These are phyloP conservation scores for Plectosphaerella cucumerina DNA, from an alignment of 2,329 filamentous ascomycete species.

Conservation along the genomic window DNA sequence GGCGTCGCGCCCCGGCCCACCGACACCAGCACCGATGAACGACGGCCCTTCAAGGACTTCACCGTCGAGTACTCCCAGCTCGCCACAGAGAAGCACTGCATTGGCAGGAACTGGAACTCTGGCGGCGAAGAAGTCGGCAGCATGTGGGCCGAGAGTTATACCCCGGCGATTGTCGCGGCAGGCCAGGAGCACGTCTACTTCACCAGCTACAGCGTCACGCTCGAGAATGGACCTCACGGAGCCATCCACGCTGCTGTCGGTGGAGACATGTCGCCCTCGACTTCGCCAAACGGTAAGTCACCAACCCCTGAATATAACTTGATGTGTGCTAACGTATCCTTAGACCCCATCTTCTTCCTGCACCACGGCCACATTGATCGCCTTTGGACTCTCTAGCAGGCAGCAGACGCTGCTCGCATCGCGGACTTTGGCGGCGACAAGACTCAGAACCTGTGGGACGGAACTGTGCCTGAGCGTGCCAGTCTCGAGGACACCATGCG, in stretches of 20 bases:
- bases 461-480: not conserved
- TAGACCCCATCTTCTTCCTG: conserved; percentile 16
- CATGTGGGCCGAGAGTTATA: conserved; percentile 5
- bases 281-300: conserved; percentile 17
- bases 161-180: conserved; percentile 8
- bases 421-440: conserved; percentile 7
- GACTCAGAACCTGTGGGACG: not conserved
- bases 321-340: not conserved
- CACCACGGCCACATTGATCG: conserved; percentile 16
- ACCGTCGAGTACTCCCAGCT: conserved; percentile 12
- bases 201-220: conserved; percentile 8
- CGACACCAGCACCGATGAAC: conserved; percentile 15
- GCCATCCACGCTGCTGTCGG: conserved; percentile 17
- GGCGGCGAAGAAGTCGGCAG: conserved; percentile 4
- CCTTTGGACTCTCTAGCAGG: conserved; percentile 16
- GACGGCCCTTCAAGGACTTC: conserved; percentile 19
- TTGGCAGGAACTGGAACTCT: conserved; percentile 17
- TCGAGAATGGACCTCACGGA: conserved; percentile 22
- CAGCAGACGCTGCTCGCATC: conserved; percentile 1
- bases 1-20: conserved; percentile 11
- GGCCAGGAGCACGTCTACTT: not conserved
- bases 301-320: too few species aligned
- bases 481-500: conserved; percentile 10
- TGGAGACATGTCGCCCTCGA: conserved; percentile 21
- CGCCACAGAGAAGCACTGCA: conserved; percentile 15